These are phyloP conservation scores for Barbatosphaeria neglecta DNA, from an alignment of 495 filamentous ascomycete genomes.

Conservation along the genomic window DNA sequence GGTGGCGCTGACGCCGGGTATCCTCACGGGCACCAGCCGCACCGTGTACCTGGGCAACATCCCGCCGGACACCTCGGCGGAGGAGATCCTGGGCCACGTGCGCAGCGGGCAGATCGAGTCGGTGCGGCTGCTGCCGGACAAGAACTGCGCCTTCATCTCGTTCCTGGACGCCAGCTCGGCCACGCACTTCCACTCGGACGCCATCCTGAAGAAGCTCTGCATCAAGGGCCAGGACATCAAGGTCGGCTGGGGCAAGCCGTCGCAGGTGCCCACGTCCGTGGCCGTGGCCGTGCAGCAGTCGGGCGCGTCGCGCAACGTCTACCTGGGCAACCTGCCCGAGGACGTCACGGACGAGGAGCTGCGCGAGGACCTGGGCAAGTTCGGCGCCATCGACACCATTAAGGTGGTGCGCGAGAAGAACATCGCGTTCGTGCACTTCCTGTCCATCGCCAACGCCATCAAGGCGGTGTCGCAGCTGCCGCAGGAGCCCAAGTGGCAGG, in stretches of 20 bases:
- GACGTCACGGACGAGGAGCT: conserved; percentile 85
- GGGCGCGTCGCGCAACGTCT: conserved; percentile 95
- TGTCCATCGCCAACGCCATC: conserved; percentile 95
- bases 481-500: conserved; percentile 93
- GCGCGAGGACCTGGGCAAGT: conserved; percentile 90
- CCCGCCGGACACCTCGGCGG: conserved; percentile 91
- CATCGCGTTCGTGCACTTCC: conserved; percentile 95
- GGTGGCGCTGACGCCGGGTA: conserved; percentile 60
- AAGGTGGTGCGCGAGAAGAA: conserved; percentile 98
- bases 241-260: conserved; percentile 97
- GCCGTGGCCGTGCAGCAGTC: conserved; percentile 94
- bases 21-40: conserved; percentile 82
- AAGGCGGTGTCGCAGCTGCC: conserved; percentile 97
- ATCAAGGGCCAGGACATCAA: conserved; percentile 99
- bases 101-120: conserved; percentile 98
- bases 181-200: conserved; percentile 98
- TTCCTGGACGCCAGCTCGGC: conserved; percentile 95
- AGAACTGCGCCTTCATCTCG: conserved; percentile 99
- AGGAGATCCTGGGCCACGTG: conserved; percentile 95
- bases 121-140: conserved; percentile 87
- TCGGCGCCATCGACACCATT: conserved; percentile 90
- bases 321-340: conserved; percentile 86
- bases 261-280: conserved; percentile 94
- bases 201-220: conserved; percentile 96
- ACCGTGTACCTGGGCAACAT: conserved; percentile 98